Evolutionary conservation across 768 basidiomycete species (phyloP).

Genomic region (Asterophora lycoperdoides): DNA sequence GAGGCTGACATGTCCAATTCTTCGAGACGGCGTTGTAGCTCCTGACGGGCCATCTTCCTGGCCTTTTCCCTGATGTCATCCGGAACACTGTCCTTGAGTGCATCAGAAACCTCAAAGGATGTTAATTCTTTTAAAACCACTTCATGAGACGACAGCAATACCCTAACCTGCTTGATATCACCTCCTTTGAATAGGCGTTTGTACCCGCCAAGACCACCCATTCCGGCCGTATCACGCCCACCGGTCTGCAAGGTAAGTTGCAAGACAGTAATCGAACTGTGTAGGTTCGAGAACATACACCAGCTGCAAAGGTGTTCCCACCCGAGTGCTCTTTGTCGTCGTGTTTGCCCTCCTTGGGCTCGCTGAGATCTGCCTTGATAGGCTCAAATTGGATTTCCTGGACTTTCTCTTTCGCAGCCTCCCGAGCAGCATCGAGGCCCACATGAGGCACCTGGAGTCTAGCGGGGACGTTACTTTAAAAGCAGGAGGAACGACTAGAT

Average conservation of each 20-base stretch:
- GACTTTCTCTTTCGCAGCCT: constrained; percentile 47
- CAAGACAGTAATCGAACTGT: not conserved
- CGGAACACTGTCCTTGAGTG: constrained; percentile 53
- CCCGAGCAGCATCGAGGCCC: constrained; percentile 56
- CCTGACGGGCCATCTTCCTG: constrained; percentile 62
- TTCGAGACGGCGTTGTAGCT: constrained; percentile 55
- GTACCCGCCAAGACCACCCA: constrained; percentile 65
- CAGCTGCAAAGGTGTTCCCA: constrained; percentile 63
- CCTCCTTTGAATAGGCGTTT: constrained; percentile 62
- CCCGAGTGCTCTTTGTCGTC: constrained; percentile 61
- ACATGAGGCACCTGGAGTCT: constrained; percentile 52
- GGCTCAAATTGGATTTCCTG: constrained; percentile 58
- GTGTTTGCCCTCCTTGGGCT: constrained; percentile 60
- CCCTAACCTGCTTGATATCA: constrained; percentile 53
- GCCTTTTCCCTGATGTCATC: constrained; percentile 60
- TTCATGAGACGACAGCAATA: not conserved
- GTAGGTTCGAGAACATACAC: constrained; percentile 34
- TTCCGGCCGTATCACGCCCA: constrained; percentile 61
- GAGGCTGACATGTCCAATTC: constrained; percentile 56
- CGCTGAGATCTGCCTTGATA: constrained; percentile 42
- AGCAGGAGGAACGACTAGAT: not conserved
- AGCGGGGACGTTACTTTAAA: not conserved
- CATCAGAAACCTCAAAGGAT: constrained; percentile 40
- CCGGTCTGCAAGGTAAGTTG: constrained; percentile 41
- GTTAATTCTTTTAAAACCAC: not conserved